Evolutionary conservation across 257 asterid species (phyloP).

Genomic region (Rehmannia glutinosa): DNA sequence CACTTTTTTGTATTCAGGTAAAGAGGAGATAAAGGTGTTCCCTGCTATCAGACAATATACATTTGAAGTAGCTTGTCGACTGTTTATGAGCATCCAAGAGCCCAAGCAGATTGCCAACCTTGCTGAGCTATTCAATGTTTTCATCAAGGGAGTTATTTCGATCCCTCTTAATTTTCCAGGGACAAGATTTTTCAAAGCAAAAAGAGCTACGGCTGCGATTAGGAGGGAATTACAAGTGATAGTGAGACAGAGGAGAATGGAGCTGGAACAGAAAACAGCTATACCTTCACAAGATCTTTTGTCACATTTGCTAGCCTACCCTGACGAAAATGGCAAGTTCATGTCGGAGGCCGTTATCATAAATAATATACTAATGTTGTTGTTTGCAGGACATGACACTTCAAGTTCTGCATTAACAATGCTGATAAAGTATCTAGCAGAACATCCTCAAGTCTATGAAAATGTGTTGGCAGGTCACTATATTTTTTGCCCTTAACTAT

Average conservation of each 20-base stretch:
- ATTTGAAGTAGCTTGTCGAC: constrained; percentile 40
- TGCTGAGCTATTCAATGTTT: constrained; percentile 27
- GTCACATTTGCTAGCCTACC: constrained; percentile 38
- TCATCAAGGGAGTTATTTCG: constrained; percentile 37
- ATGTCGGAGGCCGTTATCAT: constrained; percentile 37
- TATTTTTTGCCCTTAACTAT: too few relatives aligned
- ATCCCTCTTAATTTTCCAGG: constrained; percentile 49
- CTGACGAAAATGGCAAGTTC: constrained; percentile 37
- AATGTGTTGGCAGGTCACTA: constrained; percentile 39
- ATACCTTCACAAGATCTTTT: constrained; percentile 40
- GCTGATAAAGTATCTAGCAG: constrained; percentile 39
- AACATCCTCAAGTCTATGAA: constrained; percentile 41
- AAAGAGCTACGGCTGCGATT: constrained; percentile 30
- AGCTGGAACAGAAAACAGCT: constrained; percentile 18
- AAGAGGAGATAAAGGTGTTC: constrained; percentile 29
- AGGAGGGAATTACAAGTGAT: constrained; percentile 29
- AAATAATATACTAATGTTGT: constrained; percentile 30
- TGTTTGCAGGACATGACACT: constrained; percentile 56
- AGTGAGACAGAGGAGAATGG: constrained; percentile 31
- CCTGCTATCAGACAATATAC: constrained; percentile 33
- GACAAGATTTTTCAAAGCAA: constrained; percentile 31
- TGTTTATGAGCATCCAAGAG: constrained; percentile 52
- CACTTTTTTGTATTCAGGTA: constrained; percentile 18
- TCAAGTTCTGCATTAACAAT: constrained; percentile 30
- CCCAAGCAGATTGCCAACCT: constrained; percentile 23